phyloP scores from a whole-genome alignment of 768 basidiomycete species.

The Rickenella mellea region DNA sequence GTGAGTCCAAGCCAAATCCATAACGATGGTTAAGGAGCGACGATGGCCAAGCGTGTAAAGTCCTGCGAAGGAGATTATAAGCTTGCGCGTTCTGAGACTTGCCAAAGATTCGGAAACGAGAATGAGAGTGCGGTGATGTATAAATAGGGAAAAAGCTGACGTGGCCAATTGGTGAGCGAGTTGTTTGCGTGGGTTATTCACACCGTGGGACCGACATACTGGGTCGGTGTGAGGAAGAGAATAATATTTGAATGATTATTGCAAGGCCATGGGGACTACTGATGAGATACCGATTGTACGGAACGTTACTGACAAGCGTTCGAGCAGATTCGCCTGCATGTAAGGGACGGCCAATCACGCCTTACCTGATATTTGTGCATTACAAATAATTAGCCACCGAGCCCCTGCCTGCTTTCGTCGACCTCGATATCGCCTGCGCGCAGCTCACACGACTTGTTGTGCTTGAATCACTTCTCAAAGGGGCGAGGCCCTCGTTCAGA shows the following conservation, averaged over 20 bases:
- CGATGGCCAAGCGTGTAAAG: slow-evolving; percentile 6
- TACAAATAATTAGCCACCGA: not conserved
- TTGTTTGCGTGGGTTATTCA: not conserved
- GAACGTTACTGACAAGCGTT: not conserved
- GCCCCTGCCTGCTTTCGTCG: not conserved
- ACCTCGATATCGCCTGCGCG: not conserved
- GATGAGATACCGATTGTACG: no score
- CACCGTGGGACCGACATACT: not conserved
- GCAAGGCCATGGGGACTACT: no score
- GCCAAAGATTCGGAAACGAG: slow-evolving; percentile 1
- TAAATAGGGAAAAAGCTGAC: slow-evolving; percentile 3
- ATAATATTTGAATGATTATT: not conserved
- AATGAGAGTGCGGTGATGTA: not conserved
- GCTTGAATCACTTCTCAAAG: no score
- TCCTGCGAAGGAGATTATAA: not conserved
- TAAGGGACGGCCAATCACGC: not conserved
- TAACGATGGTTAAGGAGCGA: slow-evolving; percentile 21
- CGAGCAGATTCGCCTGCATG: not conserved
- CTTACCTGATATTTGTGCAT: not conserved
- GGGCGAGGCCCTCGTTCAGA: slow-evolving; percentile 18
- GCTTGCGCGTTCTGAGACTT: no score
- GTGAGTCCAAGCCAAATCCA: slow-evolving; percentile 77
- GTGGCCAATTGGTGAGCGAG: not conserved
- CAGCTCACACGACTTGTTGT: not conserved
- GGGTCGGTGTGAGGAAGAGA: not conserved